These are phyloP conservation scores for Bruguiera hainesii DNA, from an alignment of 441 rosid genomes.

Conservation along the genomic window DNA sequence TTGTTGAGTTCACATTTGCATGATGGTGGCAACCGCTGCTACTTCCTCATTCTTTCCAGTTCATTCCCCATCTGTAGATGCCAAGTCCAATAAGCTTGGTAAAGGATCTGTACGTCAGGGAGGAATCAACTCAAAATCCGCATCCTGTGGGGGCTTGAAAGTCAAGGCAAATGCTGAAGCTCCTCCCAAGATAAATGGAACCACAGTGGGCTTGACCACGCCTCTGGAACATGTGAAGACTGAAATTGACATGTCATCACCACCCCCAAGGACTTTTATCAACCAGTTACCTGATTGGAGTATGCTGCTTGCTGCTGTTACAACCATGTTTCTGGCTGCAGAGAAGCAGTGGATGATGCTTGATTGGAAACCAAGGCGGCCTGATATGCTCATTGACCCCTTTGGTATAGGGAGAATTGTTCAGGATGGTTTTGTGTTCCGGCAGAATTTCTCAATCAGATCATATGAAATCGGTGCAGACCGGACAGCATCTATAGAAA, in stretches of 20 bases:
- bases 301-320: conserved; percentile 98
- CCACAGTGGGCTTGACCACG: conserved; percentile 41
- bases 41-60: conserved; percentile 71
- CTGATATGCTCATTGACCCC: conserved; percentile 82
- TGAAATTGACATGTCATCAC: conserved; percentile 40
- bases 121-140: conserved; percentile 43
- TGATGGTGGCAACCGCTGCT: conserved; percentile 84
- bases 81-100: conserved; percentile 40
- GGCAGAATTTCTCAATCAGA: conserved; percentile 89
- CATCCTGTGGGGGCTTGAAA: conserved; percentile 55
- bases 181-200: conserved; percentile 82
- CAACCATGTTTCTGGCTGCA: conserved; percentile 93
- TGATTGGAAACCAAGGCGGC: conserved; percentile 87
- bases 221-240: conserved; percentile 44
- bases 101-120: conserved; percentile 45
- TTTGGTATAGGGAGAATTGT: conserved; percentile 84
- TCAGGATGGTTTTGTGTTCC: conserved; percentile 78
- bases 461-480: conserved; percentile 98
- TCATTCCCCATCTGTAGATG: conserved; percentile 45
- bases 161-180: conserved; percentile 83
- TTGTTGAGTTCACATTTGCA: conserved; percentile 24
- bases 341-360: conserved; percentile 99
- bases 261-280: conserved; percentile 80
- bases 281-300: conserved; percentile 99
- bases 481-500: conserved; percentile 91